A percentile compares a stretch with the other conserved stretches of the same genome.
Evolutionary conservation across 345 rosid species (phyloP).

Genomic region (Bruguiera parviflora): DNA sequence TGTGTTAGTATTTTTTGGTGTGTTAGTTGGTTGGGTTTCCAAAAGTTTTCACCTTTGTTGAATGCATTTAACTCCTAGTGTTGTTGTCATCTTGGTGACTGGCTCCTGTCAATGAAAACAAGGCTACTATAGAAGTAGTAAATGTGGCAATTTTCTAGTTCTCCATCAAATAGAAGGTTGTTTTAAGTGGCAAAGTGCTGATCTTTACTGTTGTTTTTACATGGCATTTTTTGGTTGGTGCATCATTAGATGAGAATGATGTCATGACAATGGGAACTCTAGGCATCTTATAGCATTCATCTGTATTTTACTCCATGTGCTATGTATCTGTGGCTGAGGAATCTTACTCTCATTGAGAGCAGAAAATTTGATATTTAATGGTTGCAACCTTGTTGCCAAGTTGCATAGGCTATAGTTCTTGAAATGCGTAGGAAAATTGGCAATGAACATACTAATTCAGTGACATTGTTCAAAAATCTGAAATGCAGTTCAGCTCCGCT

Average conservation of each 20-base stretch:
- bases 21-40: not conserved
- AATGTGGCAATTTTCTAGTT: not conserved
- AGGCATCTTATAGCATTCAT: not conserved
- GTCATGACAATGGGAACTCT: not conserved
- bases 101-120: not conserved
- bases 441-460: not conserved
- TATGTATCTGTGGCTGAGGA: not conserved
- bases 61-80: not conserved
- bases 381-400: too few relatives aligned
- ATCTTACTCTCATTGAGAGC: not conserved
- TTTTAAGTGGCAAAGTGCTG: not conserved
- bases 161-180: not conserved
- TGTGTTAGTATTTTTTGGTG: too few relatives aligned
- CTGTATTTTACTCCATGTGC: not conserved
- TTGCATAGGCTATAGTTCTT: too few relatives aligned
- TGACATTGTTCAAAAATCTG: slow-evolving; percentile 4
- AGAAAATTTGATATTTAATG: too few relatives aligned
- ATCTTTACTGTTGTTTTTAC: not conserved
- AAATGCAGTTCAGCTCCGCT: slow-evolving; percentile 51
- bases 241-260: not conserved
- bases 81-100: not conserved
- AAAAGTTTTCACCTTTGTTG: not conserved
- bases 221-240: not conserved
- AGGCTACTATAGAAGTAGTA: too few relatives aligned
- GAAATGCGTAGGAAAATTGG: not conserved